Conservation (phyloP, 2,329 filamentous ascomycete genomes). For the Sphaerulina vaccinii region DNA sequence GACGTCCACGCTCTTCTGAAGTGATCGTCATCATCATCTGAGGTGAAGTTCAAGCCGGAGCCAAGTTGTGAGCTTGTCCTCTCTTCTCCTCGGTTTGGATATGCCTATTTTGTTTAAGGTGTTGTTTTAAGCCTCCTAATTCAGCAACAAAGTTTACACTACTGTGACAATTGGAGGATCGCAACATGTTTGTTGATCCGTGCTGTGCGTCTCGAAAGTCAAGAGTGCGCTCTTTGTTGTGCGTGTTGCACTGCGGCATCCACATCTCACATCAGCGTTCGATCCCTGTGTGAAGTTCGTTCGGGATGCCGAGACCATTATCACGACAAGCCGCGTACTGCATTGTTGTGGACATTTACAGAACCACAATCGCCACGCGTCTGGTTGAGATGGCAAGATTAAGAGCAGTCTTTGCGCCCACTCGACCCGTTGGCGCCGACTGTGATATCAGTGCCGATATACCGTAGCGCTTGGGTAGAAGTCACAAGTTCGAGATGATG, state of each 20-base stretch:
- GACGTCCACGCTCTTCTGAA: not conserved
- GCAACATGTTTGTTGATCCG: not conserved
- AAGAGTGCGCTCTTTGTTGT: too few relatives aligned
- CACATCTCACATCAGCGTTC: too few relatives aligned
- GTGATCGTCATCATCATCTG: too few relatives aligned
- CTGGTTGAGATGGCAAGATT: not conserved
- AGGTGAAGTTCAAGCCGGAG: too few relatives aligned
- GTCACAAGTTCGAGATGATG: constrained; percentile 5
- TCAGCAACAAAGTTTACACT: not conserved
- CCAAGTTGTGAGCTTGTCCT: not conserved
- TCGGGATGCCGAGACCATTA: too few relatives aligned
- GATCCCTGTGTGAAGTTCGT: too few relatives aligned
- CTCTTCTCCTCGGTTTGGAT: not conserved
- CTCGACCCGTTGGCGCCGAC: constrained; percentile 1
- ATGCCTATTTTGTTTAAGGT: not conserved
- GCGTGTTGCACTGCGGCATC: too few relatives aligned
- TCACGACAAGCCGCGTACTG: not conserved
- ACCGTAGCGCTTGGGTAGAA: constrained; percentile 5
- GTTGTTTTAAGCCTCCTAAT: not conserved
- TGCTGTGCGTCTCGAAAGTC: too few relatives aligned
- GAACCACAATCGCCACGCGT: constrained; percentile 1
- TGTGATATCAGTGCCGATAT: constrained; percentile 11
- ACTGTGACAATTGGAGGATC: not conserved
- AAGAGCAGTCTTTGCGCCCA: constrained; percentile 2
- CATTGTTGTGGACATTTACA: not conserved